Percentiles rank a stretch among this genome's conserved stretches.
Conservation (phyloP, 2,329 filamentous ascomycete genomes). For the Penicillium occitanis region DNA sequence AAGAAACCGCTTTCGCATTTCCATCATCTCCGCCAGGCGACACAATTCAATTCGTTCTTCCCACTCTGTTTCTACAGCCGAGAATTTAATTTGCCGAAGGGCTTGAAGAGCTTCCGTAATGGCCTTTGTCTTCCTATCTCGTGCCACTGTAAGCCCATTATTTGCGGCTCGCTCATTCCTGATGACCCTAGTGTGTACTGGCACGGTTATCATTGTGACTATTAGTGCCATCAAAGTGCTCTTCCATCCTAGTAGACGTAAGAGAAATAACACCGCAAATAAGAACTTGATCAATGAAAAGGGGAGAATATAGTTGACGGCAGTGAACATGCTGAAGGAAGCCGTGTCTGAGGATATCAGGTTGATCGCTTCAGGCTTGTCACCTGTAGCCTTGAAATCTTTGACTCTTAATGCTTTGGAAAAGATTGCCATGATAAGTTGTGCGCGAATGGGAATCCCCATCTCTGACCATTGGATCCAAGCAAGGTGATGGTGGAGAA, state of each 20-base stretch:
- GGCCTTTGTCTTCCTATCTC: conserved; percentile 72
- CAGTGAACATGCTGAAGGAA: conserved; percentile 8
- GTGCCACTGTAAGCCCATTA: conserved; percentile 69
- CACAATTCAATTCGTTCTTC: conserved; percentile 67
- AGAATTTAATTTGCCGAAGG: conserved; percentile 82
- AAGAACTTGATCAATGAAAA: not conserved
- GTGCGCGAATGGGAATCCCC: conserved; percentile 10
- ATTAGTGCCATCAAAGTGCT: conserved; percentile 64
- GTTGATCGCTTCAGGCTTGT: conserved; percentile 6
- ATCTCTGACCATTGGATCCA: conserved; percentile 14
- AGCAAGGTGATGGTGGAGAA: not conserved
- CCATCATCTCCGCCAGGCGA: conserved; percentile 45
- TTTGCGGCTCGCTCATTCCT: conserved; percentile 46
- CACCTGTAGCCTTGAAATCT: not conserved
- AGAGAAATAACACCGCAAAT: conserved; percentile 9
- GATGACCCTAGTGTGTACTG: conserved; percentile 32
- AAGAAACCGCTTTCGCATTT: not conserved
- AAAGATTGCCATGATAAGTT: conserved; percentile 7
- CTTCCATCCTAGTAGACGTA: conserved; percentile 66
- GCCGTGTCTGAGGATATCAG: conserved; percentile 9
- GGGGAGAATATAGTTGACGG: conserved; percentile 9
- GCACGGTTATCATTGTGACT: conserved; percentile 63
- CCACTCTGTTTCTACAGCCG: conserved; percentile 73
- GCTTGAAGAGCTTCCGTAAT: conserved; percentile 74
- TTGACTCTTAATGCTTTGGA: conserved; percentile 6